Base-by-base conservation (phyloP, 1,284 basidiomycete species). In the Porodaedalea pini region DNA sequence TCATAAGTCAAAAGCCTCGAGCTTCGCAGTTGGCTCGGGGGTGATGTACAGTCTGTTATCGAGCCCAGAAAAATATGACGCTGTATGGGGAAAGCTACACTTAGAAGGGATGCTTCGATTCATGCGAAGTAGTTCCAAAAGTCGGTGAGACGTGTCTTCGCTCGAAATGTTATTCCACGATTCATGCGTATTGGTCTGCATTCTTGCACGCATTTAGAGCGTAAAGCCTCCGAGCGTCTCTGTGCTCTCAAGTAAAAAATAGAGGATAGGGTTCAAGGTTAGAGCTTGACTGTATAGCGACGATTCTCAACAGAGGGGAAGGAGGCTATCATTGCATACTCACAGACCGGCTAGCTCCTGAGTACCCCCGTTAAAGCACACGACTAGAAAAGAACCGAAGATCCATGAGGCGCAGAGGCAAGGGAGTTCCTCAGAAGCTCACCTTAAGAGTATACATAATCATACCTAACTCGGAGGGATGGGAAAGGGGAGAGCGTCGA, bases 291-390 rank as follows among this genome's bases (percentile, higher is more conserved):
- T 31, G 13, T 44, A 11, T 47, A 47, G 45, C 31, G 25, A 47
- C 45, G 25, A 31, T 27, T 47, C 45, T 31, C 45, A 32, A 19
- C 29, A 15, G 8, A 25, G 15, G 45, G 31, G 45, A 47, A 29
- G 45, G 15, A 15, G 23, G 45, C 8, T 47, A 17, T 47, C 15
- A 47, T 47, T 47, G 25, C 45, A n/a, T 17, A 47, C 10, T 29
- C 45, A 47, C 45, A 47, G 29, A 7, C 45, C 45, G 45, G 45
- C 45, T 29, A 47, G 25, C 45, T 47, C 45, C 45, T 47, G 25
- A 47, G 45, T 32, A 47, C 8, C 25, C 23, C 45, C 45, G 45
- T 29, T 47, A 29, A 29, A 47, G 45, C 15, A 47, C 45, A n/a
- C 45, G 45, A 25, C 45, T n/a, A n/a, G 45, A 47, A 47, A 47